Percentiles rank a stretch among this genome's conserved stretches.
Conservation (phyloP, 768 basidiomycete species). For the Tephrocybe sp. region DNA sequence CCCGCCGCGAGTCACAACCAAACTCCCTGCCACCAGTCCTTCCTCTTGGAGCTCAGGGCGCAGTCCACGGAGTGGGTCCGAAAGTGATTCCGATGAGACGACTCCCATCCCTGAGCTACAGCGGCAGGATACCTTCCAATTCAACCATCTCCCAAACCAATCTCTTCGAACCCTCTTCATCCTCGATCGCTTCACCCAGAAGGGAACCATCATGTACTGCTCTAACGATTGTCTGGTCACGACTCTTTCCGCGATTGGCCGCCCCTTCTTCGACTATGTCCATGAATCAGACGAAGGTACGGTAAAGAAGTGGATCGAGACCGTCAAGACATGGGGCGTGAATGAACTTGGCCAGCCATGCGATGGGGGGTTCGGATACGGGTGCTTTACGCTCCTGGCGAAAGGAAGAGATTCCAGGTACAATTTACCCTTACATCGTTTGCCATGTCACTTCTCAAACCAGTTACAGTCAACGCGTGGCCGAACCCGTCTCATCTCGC, state of each 20-base stretch:
- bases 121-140: conserved; percentile 39
- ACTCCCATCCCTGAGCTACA: conserved; percentile 19
- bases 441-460: conserved; percentile 7
- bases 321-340: conserved; percentile 81
- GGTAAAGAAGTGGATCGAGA: conserved; percentile 74
- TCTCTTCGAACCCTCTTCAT: conserved; percentile 80
- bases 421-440: neutral
- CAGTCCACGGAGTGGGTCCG: conserved; percentile 15
- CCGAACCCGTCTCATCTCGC: conserved; percentile 28
- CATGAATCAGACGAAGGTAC: conserved; percentile 58
- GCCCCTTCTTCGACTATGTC: conserved; percentile 79
- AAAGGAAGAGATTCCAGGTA: conserved; percentile 67
- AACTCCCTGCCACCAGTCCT: conserved; percentile 27
- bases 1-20: conserved; percentile 41
- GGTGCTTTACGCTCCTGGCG: conserved; percentile 58
- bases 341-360: conserved; percentile 83
- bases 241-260: conserved; percentile 57
- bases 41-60: conserved; percentile 26
- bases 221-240: conserved; percentile 71
- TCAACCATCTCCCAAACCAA: conserved; percentile 65
- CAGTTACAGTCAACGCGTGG: conserved; percentile 27
- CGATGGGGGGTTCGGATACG: conserved; percentile 84
- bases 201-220: conserved; percentile 68
- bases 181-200: conserved; percentile 71
- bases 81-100: conserved; percentile 17